Conservation (phyloP, 495 filamentous ascomycete species). For the Aspergillus saccharolyticus region DNA sequence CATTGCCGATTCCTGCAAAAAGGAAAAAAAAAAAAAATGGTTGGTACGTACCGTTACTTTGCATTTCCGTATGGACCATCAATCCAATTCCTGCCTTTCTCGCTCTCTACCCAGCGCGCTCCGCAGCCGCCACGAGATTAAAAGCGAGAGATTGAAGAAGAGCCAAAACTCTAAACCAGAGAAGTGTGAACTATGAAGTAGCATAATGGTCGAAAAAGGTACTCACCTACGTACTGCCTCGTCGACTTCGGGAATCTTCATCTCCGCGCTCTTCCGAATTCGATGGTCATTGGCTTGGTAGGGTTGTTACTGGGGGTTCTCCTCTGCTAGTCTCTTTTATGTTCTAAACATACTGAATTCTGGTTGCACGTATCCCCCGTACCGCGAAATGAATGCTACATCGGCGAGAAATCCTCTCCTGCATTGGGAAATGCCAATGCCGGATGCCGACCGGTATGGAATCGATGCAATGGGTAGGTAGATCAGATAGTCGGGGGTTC, state of each 20-base stretch:
- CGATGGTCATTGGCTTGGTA: not conserved
- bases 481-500: constrained; percentile 23
- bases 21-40: no score
- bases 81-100: not conserved
- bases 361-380: no score
- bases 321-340: no score
- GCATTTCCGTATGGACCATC: not conserved
- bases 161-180: no score
- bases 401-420: no score
- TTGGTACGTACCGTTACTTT: no score
- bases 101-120: not conserved
- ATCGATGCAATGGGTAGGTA: constrained; percentile 4
- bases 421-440: no score
- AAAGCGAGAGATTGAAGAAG: not conserved
- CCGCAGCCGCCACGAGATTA: constrained; percentile 1
- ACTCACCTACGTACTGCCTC: not conserved
- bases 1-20: no score
- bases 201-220: not conserved
- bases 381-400: no score
- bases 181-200: not conserved
- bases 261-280: not conserved
- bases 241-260: constrained; percentile 1
- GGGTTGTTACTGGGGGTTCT: no score
- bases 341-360: no score
- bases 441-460: no score